Conservation (phyloP, 164 flowering plant genomes). For the Stephania japonica region DNA sequence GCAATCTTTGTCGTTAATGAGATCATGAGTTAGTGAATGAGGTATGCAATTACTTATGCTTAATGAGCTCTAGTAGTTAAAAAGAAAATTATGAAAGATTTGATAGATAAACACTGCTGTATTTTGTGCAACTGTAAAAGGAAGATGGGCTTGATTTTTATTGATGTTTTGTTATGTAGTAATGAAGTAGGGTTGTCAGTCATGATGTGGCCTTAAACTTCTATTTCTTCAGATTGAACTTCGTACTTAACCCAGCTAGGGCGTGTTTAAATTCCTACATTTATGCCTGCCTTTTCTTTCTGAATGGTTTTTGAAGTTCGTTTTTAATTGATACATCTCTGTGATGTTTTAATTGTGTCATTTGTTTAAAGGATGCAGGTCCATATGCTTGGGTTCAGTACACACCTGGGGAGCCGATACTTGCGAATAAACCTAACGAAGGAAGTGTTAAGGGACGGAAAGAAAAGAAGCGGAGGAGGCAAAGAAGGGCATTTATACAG, state of each 20-base stretch:
- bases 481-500: constrained; percentile 52
- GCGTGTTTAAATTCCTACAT: background rate
- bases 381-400: constrained; percentile 73
- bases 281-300: background rate
- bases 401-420: constrained; percentile 56
- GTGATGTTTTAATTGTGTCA: background rate
- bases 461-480: constrained; percentile 65
- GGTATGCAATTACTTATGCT: background rate
- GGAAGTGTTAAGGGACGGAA: constrained; percentile 78
- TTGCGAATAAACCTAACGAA: constrained; percentile 61
- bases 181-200: too few species aligned
- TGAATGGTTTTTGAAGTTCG: background rate
- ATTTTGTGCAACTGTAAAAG: too few species aligned
- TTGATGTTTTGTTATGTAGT: too few species aligned
- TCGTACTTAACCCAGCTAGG: too few species aligned
- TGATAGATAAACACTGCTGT: too few species aligned
- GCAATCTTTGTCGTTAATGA: background rate
- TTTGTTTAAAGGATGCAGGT: constrained; percentile 39
- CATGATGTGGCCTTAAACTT: too few species aligned
- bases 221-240: too few species aligned
- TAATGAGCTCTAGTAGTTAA: background rate
- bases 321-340: background rate
- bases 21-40: background rate
- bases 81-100: background rate
- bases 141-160: too few species aligned